Evolutionary conservation across 2,329 filamentous ascomycete genomes (phyloP).

Genomic region (Xylaria sp.): DNA sequence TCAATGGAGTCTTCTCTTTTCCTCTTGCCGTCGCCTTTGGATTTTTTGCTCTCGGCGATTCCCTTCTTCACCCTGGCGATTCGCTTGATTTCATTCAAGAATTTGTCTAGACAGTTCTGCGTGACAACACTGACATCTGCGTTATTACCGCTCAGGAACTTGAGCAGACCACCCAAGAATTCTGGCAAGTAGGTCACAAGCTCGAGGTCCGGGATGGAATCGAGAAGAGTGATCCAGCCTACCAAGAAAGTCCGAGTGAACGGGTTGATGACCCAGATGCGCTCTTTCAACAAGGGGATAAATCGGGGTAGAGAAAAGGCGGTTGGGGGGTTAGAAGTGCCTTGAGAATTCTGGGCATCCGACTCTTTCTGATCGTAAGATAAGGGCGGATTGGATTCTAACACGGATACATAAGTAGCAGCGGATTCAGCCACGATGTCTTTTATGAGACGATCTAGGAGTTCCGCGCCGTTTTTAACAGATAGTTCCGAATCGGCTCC

Average conservation of each 20-base stretch:
- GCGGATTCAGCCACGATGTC: slow-evolving; percentile 97
- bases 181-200: slow-evolving; percentile 92
- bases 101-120: slow-evolving; percentile 87
- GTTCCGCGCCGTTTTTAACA: slow-evolving; percentile 96
- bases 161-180: slow-evolving; percentile 88
- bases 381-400: slow-evolving; percentile 67
- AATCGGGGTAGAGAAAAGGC: slow-evolving; percentile 93
- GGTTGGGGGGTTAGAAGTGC: slow-evolving; percentile 70
- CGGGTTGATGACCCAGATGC: slow-evolving; percentile 93
- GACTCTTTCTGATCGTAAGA: slow-evolving; percentile 59
- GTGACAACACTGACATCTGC: slow-evolving; percentile 95
- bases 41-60: slow-evolving; percentile 85
- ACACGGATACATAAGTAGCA: slow-evolving; percentile 90
- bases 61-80: slow-evolving; percentile 94
- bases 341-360: slow-evolving; percentile 50
- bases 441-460: slow-evolving; percentile 93
- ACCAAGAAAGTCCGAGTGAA: slow-evolving; percentile 96
- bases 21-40: slow-evolving; percentile 72
- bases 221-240: slow-evolving; percentile 92
- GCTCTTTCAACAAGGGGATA: slow-evolving; percentile 91
- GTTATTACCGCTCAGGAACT: slow-evolving; percentile 91
- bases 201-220: slow-evolving; percentile 96
- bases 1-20: slow-evolving; percentile 78
- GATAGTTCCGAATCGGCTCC: slow-evolving; percentile 96
- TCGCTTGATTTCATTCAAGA: slow-evolving; percentile 92